Evolutionary conservation across 1,139 yeast species (phyloP).

Genomic region (Scheffersomyces lignicola): DNA sequence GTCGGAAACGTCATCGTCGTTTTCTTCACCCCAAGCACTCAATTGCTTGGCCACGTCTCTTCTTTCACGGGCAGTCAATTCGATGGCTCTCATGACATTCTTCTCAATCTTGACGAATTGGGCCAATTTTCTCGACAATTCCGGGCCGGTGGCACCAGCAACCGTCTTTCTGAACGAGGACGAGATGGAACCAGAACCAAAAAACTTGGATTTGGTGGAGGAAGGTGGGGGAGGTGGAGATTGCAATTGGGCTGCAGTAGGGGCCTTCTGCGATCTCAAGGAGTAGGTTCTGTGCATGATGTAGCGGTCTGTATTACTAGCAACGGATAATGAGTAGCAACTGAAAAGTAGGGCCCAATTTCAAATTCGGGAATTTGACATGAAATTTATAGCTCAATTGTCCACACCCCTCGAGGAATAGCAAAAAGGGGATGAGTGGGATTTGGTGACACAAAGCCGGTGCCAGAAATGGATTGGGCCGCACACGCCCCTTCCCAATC

Average conservation of each 20-base stretch:
- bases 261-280: slow-evolving; percentile 91
- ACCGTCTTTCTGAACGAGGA: slow-evolving; percentile 80
- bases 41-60: slow-evolving; percentile 96
- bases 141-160: slow-evolving; percentile 96
- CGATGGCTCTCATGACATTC: slow-evolving; percentile 92
- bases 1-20: slow-evolving; percentile 95
- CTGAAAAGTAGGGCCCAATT: neutral
- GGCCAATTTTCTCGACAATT: slow-evolving; percentile 85
- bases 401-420: slow-evolving; percentile 3
- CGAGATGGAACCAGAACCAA: slow-evolving; percentile 86
- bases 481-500: slow-evolving; percentile 1
- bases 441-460: neutral
- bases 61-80: slow-evolving; percentile 91
- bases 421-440: slow-evolving; percentile 2
- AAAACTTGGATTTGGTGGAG: slow-evolving; percentile 74
- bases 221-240: slow-evolving; percentile 92
- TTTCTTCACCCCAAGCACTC: slow-evolving; percentile 96
- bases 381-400: slow-evolving; percentile 1
- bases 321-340: no score
- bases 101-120: slow-evolving; percentile 94
- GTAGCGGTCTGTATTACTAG: slow-evolving; percentile 1
- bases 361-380: slow-evolving; percentile 1
- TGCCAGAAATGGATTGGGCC: no score
- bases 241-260: slow-evolving; percentile 93
- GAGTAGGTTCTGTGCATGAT: slow-evolving; percentile 98